These are phyloP conservation scores for Cubamyces sp. DNA, from an alignment of 768 basidiomycete genomes.

Conservation along the genomic window DNA sequence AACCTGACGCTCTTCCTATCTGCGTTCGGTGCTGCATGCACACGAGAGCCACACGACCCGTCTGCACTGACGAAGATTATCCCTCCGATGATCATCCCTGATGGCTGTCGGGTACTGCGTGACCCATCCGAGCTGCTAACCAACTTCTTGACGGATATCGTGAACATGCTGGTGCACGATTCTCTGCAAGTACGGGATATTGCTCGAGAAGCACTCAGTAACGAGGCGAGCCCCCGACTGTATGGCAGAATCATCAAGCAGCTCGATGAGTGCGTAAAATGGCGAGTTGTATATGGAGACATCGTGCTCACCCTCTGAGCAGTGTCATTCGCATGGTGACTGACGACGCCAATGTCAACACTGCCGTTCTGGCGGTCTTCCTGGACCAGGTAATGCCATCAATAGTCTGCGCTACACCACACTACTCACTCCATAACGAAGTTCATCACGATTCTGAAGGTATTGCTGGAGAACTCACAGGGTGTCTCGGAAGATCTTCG, in stretches of 20 bases:
- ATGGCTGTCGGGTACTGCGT: constrained; percentile 66
- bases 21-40: constrained; percentile 69
- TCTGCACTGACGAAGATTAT: constrained; percentile 57
- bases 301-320: not conserved
- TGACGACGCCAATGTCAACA: constrained; percentile 49
- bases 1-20: constrained; percentile 81
- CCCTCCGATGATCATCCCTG: constrained; percentile 63
- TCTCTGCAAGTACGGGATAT: constrained; percentile 73
- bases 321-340: constrained; percentile 59
- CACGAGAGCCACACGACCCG: constrained; percentile 54
- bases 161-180: constrained; percentile 68
- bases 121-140: constrained; percentile 62
- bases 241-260: constrained; percentile 70
- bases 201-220: constrained; percentile 79
- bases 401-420: not conserved
- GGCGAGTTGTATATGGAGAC: no score
- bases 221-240: constrained; percentile 73
- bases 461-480: constrained; percentile 75
- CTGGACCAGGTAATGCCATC: constrained; percentile 65
- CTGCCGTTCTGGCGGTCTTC: constrained; percentile 54
- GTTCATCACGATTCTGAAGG: constrained; percentile 76
- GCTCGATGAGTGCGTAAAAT: constrained; percentile 69
- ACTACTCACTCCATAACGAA: constrained; percentile 36
- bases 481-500: constrained; percentile 58
- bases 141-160: constrained; percentile 68